Evolutionary conservation across 148 eudicot species (phyloP).

Genomic region (Cornus florida): DNA sequence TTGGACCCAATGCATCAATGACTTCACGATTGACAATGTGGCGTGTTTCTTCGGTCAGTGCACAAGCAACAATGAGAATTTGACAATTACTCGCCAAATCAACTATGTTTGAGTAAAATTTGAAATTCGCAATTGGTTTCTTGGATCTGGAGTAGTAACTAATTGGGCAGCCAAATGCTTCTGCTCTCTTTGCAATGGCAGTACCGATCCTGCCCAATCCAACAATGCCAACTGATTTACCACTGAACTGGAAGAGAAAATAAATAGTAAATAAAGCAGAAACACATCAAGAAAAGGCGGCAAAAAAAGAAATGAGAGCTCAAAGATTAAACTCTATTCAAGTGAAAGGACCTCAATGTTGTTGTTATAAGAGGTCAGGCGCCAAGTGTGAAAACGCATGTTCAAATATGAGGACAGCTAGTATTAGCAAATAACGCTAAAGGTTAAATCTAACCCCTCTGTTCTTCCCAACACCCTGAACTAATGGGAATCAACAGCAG

Average conservation of each 20-base stretch:
- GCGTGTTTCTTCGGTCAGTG: conserved; percentile 54
- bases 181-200: conserved; percentile 78
- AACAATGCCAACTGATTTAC: conserved; percentile 70
- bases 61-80: conserved; percentile 62
- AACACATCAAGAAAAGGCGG: not conserved
- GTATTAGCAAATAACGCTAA: too few species aligned
- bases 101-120: conserved; percentile 40
- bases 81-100: conserved; percentile 64
- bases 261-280: not conserved
- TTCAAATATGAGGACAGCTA: too few species aligned
- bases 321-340: not conserved
- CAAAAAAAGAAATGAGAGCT: not conserved
- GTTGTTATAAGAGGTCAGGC: not conserved
- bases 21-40: conserved; percentile 71
- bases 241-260: conserved; percentile 60
- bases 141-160: conserved; percentile 66
- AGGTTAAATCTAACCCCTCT: too few species aligned
- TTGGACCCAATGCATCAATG: conserved; percentile 68
- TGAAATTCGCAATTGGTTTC: conserved; percentile 52
- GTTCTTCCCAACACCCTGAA: too few species aligned
- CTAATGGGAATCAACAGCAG: too few species aligned
- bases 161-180: conserved; percentile 67
- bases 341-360: not conserved
- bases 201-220: conserved; percentile 82
- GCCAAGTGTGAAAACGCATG: too few species aligned